Evolutionary conservation across 2,329 filamentous ascomycete genomes (phyloP).

Genomic region (Aureobasidium sp.): DNA sequence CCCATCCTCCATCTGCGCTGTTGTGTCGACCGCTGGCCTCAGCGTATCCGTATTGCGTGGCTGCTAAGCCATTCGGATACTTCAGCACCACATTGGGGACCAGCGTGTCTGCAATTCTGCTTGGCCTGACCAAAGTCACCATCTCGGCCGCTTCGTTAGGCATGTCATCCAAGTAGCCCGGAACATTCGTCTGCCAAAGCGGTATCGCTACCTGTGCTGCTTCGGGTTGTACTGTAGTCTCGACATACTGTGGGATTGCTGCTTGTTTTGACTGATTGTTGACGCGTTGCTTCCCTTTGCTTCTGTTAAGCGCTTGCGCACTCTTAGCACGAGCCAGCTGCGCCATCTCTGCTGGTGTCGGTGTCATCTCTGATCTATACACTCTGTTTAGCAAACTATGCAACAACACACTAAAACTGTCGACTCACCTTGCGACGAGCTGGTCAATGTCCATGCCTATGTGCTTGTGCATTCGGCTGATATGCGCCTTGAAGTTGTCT

Average conservation of each 20-base stretch:
- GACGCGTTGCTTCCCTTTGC: not conserved
- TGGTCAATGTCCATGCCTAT: slow-evolving; percentile 6
- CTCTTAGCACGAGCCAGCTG: not conserved
- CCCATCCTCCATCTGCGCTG: not conserved
- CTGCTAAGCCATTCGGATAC: not conserved
- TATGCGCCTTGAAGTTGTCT: slow-evolving; percentile 82
- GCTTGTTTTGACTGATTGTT: not conserved
- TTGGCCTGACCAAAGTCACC: not conserved
- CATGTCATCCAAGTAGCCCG: not conserved
- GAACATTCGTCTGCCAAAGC: not conserved
- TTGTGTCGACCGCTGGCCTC: not conserved
- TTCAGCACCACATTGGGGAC: not conserved
- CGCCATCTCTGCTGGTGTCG: not conserved
- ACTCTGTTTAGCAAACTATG: not conserved
- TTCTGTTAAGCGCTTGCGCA: not conserved
- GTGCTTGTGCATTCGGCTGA: slow-evolving; percentile 57
- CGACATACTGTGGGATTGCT: not conserved
- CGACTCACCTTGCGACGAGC: slow-evolving; percentile 5
- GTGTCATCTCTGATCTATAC: slow-evolving; percentile 2
- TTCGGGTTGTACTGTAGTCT: not conserved
- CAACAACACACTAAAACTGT: too few species aligned
- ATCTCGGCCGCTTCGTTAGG: slow-evolving; percentile 5
- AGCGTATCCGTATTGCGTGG: not conserved
- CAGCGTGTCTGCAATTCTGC: not conserved
- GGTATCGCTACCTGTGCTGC: not conserved